A percentile compares a stretch with the other conserved stretches of the same genome.
phyloP scores from a whole-genome alignment of 768 basidiomycete species.

The Suillus clintonianus region DNA sequence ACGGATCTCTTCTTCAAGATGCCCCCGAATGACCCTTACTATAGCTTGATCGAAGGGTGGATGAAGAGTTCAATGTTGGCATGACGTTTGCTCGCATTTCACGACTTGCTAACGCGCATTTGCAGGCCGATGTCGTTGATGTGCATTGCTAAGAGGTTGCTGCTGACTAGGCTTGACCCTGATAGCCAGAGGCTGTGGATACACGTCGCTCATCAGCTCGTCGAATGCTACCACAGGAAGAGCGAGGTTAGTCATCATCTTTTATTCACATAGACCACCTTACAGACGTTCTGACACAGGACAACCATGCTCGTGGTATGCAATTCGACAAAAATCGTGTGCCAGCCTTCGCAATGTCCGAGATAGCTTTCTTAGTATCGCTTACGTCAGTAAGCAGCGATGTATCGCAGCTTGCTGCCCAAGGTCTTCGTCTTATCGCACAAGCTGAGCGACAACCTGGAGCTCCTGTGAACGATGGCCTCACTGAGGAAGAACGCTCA shows the following conservation, averaged over 20 bases:
- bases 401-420: constrained; percentile 69
- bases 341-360: constrained; percentile 65
- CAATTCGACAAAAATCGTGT: constrained; percentile 55
- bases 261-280: background rate
- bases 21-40: constrained; percentile 39
- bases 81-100: background rate
- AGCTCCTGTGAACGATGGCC: constrained; percentile 49
- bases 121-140: constrained; percentile 31
- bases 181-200: constrained; percentile 73
- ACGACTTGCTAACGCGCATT: background rate
- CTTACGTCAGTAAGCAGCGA: constrained; percentile 69
- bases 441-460: constrained; percentile 65
- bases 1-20: constrained; percentile 47
- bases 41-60: constrained; percentile 41
- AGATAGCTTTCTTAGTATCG: constrained; percentile 72
- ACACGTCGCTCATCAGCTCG: constrained; percentile 56
- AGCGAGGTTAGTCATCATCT: constrained; percentile 41
- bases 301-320: constrained; percentile 46
- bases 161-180: constrained; percentile 58
- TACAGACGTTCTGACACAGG: constrained; percentile 28
- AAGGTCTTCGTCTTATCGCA: constrained; percentile 67
- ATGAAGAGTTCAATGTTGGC: constrained; percentile 52
- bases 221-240: constrained; percentile 55
- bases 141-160: constrained; percentile 56
- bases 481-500: constrained; percentile 62